These are phyloP conservation scores for Exophiala sideris DNA, from an alignment of 2,329 filamentous ascomycete species.

Conservation along the genomic window DNA sequence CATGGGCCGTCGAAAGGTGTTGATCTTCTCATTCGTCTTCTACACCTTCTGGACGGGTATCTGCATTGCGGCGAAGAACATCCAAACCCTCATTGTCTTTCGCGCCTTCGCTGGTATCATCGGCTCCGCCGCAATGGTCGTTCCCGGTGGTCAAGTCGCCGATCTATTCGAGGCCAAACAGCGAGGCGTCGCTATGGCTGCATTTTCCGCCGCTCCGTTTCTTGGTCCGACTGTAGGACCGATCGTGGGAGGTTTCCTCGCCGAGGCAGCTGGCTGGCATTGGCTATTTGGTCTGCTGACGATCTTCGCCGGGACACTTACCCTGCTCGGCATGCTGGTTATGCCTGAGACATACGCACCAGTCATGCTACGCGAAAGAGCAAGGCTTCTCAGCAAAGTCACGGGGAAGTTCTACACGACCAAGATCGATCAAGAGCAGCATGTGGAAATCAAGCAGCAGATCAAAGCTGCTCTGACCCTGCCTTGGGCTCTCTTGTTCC, in stretches of 20 bases:
- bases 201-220: slow-evolving; percentile 49
- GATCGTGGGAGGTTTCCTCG: slow-evolving; percentile 44
- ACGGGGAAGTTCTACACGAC: slow-evolving; percentile 58
- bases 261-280: slow-evolving; percentile 54
- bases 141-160: slow-evolving; percentile 64
- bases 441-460: slow-evolving; percentile 49
- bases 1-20: slow-evolving; percentile 39
- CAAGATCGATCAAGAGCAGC: slow-evolving; percentile 49
- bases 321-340: slow-evolving; percentile 49
- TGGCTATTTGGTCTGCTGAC: slow-evolving; percentile 64
- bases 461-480: slow-evolving; percentile 57
- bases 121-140: slow-evolving; percentile 58
- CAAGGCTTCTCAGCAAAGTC: slow-evolving; percentile 48
- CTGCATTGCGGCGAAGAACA: slow-evolving; percentile 60
- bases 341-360: slow-evolving; percentile 61
- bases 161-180: slow-evolving; percentile 61
- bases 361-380: slow-evolving; percentile 50
- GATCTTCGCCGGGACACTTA: slow-evolving; percentile 60
- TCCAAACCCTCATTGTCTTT: slow-evolving; percentile 64
- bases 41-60: slow-evolving; percentile 63
- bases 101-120: slow-evolving; percentile 53
- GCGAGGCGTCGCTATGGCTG: slow-evolving; percentile 64
- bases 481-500: slow-evolving; percentile 66
- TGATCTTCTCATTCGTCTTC: slow-evolving; percentile 60
- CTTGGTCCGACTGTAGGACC: slow-evolving; percentile 57